Conservation (phyloP, 371 early-diverging fungal genomes). For the Nosema muscidifuracis region DNA sequence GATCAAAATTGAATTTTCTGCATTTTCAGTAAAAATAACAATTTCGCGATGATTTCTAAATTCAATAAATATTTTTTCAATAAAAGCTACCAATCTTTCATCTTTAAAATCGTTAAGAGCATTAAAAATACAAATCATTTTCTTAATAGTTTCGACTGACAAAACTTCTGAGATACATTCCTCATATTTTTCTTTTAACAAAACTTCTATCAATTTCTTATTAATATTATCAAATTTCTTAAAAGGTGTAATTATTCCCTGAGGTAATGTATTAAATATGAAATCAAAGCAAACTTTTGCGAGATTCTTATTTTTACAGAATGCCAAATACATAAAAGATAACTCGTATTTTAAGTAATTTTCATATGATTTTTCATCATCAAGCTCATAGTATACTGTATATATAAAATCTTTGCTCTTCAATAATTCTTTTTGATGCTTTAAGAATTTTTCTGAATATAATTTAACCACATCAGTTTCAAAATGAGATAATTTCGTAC, state of each 20-base stretch:
- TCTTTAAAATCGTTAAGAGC: neutral
- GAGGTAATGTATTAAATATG: neutral
- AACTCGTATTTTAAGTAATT: neutral
- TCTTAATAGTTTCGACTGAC: neutral
- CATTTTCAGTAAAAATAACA: slow-evolving; percentile 2
- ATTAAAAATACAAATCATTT: slow-evolving; percentile 1
- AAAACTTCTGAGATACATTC: slow-evolving; percentile 1
- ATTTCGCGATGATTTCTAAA: slow-evolving; percentile 8
- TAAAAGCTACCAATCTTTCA: slow-evolving; percentile 9
- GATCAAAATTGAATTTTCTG: slow-evolving; percentile 4
- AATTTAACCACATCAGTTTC: neutral
- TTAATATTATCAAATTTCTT: neutral
- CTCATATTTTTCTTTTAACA: slow-evolving; percentile 8
- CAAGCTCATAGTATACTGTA: neutral
- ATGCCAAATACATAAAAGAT: neutral
- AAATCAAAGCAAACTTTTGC: neutral
- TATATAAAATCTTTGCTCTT: neutral
- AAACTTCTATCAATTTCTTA: neutral
- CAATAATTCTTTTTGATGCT: neutral
- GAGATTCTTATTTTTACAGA: neutral
- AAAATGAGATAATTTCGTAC: neutral
- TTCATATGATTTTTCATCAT: neutral
- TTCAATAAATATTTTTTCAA: slow-evolving; percentile 26
- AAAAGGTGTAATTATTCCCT: neutral
- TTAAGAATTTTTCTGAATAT: neutral